Base-by-base conservation (phyloP, 2,329 filamentous ascomycete species). In the Penicillium concentricum region DNA sequence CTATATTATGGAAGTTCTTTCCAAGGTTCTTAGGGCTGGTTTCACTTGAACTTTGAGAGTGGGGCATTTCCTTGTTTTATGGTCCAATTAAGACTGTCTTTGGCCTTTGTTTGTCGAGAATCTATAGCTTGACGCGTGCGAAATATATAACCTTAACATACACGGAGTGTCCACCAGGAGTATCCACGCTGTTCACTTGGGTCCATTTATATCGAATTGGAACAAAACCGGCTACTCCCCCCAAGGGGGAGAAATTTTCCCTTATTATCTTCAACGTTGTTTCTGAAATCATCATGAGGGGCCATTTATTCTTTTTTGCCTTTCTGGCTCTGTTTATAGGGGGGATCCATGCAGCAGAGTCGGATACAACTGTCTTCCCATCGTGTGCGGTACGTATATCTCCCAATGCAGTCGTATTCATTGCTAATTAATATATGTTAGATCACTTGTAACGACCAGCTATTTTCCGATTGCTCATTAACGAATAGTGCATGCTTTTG, bases 401-500 rank as follows among this genome's bases (percentile, higher is more conserved):
- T 20, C 15, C 7, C 10, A 13, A n/a, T 3, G 5, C 3, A 24
- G 3, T 2, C 6, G 20, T 9, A 3, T 20, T n/a, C 34, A 18
- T 15, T 35, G 8, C 54, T 61, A 32, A 61, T 50, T 9, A 13
- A 4, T 26, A 18, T 35, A 13, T 42, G 7, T 13, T 26, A 60
- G 57, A 18, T 51, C 15, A 34, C 24, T 12, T 61, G 59, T 42
- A 26, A 61, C 28, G 34, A 48, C 4, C 39, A 38, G n/a, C 39
- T 60, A 13, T 56, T 48, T 18, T 45, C 57, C 4, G 50, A 46
- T n/a, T 62, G 60, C 35, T 62, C 60, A 13, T 39, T 62, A 24
- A 54, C 12, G 35, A 50, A 38, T n/a, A 44, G 54, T 24, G 48
- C 28, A 18, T 62, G 60, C 39, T 61, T 62, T 42, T 62, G 60